Base-by-base conservation (phyloP, 208 protist genomes). In the Angomonas desouzai region DNA sequence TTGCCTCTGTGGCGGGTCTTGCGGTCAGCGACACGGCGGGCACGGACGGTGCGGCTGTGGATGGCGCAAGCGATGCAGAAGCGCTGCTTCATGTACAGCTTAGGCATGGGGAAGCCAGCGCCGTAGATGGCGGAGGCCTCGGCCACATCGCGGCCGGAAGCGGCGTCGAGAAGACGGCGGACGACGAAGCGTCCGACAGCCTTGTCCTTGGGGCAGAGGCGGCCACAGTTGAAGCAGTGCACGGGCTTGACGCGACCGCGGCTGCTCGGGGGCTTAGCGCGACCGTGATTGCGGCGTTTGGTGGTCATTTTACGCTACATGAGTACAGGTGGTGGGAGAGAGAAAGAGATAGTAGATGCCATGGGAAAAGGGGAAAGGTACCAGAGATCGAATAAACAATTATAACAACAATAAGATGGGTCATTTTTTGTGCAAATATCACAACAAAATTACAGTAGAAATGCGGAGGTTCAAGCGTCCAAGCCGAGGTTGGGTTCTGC, bases 11-110 rank as follows among this genome's bases (percentile, higher is more conserved):
- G 91, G 77, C 92, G 87, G 53, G 73, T 82, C 85, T 94, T 96
- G 68, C 89, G 87, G 38, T 81, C 58, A 32, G 67, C 70, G 58
- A 91, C 86, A 20, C 83, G 77, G 79, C 92, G 89, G 55, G 84
- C 89, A 62, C 91, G 97, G 49, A 99, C 98, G 30, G 98, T 92
- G 70, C 97, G 96, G 78, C 94, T 95, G 96, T 99, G 98, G 74
- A 99, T 98, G 66, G 98, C 98, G 91, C 98, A 99, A 25, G 98
- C 98, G 62, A 99, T 97, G 91, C 98, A 99, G 94, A 99, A 99
- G 82, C 98, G 93, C 79, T 98, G 83, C 94, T 99, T 99, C 79
- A 98, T 88, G 94, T 99, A 99, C 56, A 99, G 82, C 96, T 99
- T 99, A 62, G 98, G 98, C 72, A 99, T 93, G 62, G 80, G 79